A percentile compares a stretch with the other conserved stretches of the same genome.
Conservation (phyloP, 2,329 filamentous ascomycete species). For the Exserohilum rostratum region DNA sequence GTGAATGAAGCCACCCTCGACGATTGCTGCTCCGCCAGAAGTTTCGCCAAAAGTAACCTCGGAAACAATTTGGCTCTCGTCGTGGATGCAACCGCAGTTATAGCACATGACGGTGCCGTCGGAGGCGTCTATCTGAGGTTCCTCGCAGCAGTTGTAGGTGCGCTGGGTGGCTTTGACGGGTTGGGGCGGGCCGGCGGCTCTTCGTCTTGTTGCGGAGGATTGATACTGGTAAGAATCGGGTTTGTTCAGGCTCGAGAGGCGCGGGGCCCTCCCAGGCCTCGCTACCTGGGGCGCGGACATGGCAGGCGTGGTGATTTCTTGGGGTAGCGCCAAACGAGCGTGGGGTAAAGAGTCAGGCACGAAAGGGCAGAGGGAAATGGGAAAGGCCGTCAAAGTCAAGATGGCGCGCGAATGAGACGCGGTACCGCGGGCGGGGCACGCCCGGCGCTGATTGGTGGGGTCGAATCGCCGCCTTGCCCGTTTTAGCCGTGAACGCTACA, state of each 20-base stretch:
- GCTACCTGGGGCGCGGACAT: slow-evolving; percentile 30
- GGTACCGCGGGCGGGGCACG: slow-evolving; percentile 16
- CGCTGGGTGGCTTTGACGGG: slow-evolving; percentile 20
- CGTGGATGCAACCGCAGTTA: slow-evolving; percentile 82
- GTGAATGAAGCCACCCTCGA: slow-evolving; percentile 87
- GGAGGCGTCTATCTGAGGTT: slow-evolving; percentile 31
- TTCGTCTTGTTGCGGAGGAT: slow-evolving; percentile 28
- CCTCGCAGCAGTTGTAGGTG: slow-evolving; percentile 36
- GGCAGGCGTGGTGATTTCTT: not conserved
- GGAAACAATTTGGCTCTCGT: slow-evolving; percentile 86
- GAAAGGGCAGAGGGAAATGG: slow-evolving; percentile 4
- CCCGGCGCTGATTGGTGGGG: slow-evolving; percentile 7
- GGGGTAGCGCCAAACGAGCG: slow-evolving; percentile 1
- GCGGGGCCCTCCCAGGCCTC: slow-evolving; percentile 23
- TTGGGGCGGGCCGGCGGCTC: slow-evolving; percentile 24
- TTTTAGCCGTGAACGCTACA: slow-evolving; percentile 9
- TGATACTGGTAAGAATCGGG: slow-evolving; percentile 23
- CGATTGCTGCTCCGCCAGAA: slow-evolving; percentile 81
- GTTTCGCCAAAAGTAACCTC: slow-evolving; percentile 92
- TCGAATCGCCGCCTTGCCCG: not conserved
- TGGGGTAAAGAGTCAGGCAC: not conserved
- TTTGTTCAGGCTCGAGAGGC: slow-evolving; percentile 34
- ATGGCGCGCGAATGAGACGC: slow-evolving; percentile 16
- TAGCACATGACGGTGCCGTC: slow-evolving; percentile 60
- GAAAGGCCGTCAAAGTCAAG: slow-evolving; percentile 15